Base-by-base conservation (phyloP, 1,139 yeast species). In the Candida labiduridarum region DNA sequence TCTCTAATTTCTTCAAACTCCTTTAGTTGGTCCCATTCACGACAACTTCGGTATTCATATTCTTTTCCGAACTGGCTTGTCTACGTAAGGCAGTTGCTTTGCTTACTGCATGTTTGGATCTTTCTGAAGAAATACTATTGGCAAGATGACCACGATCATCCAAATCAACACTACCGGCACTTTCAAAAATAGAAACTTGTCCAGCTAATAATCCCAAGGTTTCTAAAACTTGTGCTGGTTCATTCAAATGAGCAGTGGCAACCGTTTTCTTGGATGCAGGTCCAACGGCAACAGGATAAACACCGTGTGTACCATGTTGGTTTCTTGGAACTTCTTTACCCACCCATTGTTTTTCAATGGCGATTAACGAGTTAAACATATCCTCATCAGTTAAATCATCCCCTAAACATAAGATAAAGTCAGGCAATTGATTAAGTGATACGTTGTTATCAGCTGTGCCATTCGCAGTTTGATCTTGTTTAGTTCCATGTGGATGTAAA, bases 361-460 rank as follows among this genome's bases (percentile, higher is more conserved):
- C 73, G 53, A 83, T 79, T 58, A 94, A 72, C 25, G 94, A 86
- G 53, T 76, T 78, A 68, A 94, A 94, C 99, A 94, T 94, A 64
- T 94, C 99, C 67, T 94, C 99, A 67, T 94, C 99, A 0, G 99
- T 95, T 48, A 87, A 79, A 66, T 94, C 99, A 67, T 94, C 99
- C 45, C 99, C 99, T 44, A 90, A 73, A 71, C 98, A 94, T 50
- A 92, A 69, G 46, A 89, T 82, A 63, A 95, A 94, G 61, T 89
- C 96, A 0, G 97, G 94, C 46, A 83, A 73, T 46, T 80, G 76
- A 2, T 76, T 79, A 27, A 69, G 65, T 0, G 75, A 63, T 25
- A 79, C 69, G 29, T 59, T 60, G 8, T 48, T 45, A 27, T 35
- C 33, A 12, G 35, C 25, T 12, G 19, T n/a, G 4, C 41, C 47